These are phyloP conservation scores for Pseudopithomyces chartarum DNA, from an alignment of 2,329 filamentous ascomycete species.

Conservation along the genomic window DNA sequence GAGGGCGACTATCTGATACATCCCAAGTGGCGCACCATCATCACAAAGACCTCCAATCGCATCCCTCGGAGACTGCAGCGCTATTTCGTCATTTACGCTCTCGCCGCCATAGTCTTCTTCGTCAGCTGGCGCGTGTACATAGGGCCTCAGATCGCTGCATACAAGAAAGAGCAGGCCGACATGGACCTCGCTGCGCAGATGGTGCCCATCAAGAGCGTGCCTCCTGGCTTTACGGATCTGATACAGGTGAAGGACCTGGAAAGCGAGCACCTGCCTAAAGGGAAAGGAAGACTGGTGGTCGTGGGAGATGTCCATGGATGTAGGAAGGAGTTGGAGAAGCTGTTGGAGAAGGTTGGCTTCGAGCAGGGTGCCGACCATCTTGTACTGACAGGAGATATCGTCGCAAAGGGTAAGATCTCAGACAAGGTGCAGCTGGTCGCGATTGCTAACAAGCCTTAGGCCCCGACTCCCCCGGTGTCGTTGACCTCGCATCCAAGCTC, in stretches of 20 bases:
- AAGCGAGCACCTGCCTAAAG: constrained; percentile 50
- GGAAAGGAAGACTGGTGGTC: constrained; percentile 70
- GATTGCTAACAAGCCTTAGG: constrained; percentile 42
- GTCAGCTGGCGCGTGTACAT: constrained; percentile 45
- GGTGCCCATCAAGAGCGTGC: constrained; percentile 53
- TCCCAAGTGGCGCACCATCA: constrained; percentile 36
- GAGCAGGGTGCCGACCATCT: constrained; percentile 58
- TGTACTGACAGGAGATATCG: constrained; percentile 47
- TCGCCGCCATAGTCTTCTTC: constrained; percentile 34
- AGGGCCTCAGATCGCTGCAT: constrained; percentile 42
- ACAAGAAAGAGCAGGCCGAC: constrained; percentile 39
- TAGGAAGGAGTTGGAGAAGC: constrained; percentile 60
- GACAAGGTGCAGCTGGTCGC: neutral
- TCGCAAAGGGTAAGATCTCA: constrained; percentile 67
- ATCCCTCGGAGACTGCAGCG: constrained; percentile 44
- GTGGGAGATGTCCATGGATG: constrained; percentile 95
- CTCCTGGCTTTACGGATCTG: constrained; percentile 56
- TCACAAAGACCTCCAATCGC: constrained; percentile 29
- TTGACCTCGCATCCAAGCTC: constrained; percentile 74
- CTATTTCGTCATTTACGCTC: constrained; percentile 38
- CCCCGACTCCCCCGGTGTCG: constrained; percentile 77
- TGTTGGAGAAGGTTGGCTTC: constrained; percentile 72
- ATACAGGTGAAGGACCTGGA: constrained; percentile 58
- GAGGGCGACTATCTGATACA: constrained; percentile 38
- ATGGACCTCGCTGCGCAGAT: constrained; percentile 37